Percentiles rank a stretch among this genome's conserved stretches.
Evolutionary conservation across 108 stramenopile genomes (phyloP).

Genomic region (Bacterosira constricta): DNA sequence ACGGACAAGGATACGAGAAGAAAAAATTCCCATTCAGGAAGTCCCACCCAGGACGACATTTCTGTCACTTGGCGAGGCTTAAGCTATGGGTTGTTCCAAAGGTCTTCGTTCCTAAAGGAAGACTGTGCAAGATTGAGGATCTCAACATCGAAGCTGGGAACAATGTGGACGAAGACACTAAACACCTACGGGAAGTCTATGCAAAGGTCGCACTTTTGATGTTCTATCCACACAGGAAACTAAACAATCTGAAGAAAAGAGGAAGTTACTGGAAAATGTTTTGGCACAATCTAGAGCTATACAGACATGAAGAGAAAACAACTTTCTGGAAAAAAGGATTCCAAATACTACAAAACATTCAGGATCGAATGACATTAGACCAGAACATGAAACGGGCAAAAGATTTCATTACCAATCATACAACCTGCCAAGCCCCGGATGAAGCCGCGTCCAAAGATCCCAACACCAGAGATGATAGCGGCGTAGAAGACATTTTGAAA

Average conservation of each 20-base stretch:
- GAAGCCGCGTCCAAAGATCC: too few species aligned
- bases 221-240: conserved; percentile 19
- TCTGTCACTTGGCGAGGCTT: background rate
- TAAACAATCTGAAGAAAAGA: conserved; percentile 1
- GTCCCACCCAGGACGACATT: conserved; percentile 2
- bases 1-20: background rate
- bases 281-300: too few species aligned
- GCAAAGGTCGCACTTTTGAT: conserved; percentile 23
- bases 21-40: conserved; percentile 3
- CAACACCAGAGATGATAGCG: too few species aligned
- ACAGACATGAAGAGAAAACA: background rate
- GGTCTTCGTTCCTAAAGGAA: background rate
- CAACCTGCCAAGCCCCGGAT: background rate
- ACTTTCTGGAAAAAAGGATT: conserved; percentile 20
- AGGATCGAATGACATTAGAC: conserved; percentile 14
- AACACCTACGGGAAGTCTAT: conserved; percentile 31
- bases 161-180: too few species aligned
- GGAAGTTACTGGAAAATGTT: conserved; percentile 24
- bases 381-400: conserved; percentile 10
- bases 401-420: too few species aligned
- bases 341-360: conserved; percentile 23
- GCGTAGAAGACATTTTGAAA: background rate
- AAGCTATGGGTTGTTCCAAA: background rate
- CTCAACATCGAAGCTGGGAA: background rate
- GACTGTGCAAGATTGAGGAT: background rate